Evolutionary conservation across 2,329 filamentous ascomycete species (phyloP), one percentile per base, ranked within the genome.

Genomic region (Pyricularia grisea): DNA sequence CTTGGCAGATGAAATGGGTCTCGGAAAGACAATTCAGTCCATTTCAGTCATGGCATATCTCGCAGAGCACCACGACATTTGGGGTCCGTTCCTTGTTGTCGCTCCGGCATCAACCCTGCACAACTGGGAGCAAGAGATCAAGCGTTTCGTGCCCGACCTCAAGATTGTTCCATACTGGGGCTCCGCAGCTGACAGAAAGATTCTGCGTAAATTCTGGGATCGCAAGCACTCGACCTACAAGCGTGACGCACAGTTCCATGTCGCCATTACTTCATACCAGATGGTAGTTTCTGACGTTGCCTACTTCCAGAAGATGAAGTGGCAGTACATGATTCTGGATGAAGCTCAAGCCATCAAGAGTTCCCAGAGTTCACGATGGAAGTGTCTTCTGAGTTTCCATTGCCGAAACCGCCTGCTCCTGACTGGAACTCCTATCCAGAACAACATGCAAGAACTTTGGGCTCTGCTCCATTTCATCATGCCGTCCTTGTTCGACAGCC

Each of bases 361-460:
- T 71, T 97, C 95, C 0, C 89, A 92, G 75, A 97, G 93, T 82
- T 97, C 94, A 20, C 88, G 95, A 76, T 99, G 95, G 95, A 99
- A 98, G 86, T 94, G 91, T 73, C 80, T 99, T 72, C 84, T 99
- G 65, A 91, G 91, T 67, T 98, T 98, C 84, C 92, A 96, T 78
- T 98, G 94, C 81, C 91, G 95, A 71, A 99, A 98, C 80, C 89
- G 95, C 73, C 28, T 63, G 25, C 60, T 99, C 64, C 86, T 99
- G 25, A 99, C 95, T 0, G 95, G 95, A 81, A 99, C 95, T 0
- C 95, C 95, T 2, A 98, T 99, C 73, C 95, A 99, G 79, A 99
- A 99, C 83, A 99, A 98, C 84, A 99, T 99, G 95, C 95, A 98
- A 80, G 94, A 99, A 80, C 81, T 99, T 70, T 99, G 95, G 95